Percentiles rank a stretch among this genome's conserved stretches.
These are phyloP conservation scores for Fusarium sublunatum DNA, from an alignment of 2,329 filamentous ascomycete species.

Conservation along the genomic window DNA sequence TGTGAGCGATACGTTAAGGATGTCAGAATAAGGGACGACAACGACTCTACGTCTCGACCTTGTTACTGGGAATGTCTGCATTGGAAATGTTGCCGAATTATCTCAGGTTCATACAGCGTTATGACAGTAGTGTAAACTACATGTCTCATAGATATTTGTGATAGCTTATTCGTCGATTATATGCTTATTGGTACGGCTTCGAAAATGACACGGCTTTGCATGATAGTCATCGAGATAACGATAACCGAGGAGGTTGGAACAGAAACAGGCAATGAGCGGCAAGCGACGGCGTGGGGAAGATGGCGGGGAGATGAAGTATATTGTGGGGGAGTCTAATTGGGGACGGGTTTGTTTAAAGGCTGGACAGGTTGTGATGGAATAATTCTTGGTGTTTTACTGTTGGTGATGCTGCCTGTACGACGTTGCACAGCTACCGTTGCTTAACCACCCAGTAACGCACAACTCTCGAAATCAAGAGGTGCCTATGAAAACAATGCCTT, in stretches of 20 bases:
- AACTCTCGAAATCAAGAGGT: too few relatives aligned
- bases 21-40: slow-evolving; percentile 5
- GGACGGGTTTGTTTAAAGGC: not conserved
- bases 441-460: too few relatives aligned
- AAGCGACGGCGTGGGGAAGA: slow-evolving; percentile 35
- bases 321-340: slow-evolving; percentile 1
- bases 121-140: slow-evolving; percentile 12
- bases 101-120: slow-evolving; percentile 7
- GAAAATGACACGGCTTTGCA: too few relatives aligned
- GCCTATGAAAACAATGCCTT: too few relatives aligned
- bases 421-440: not conserved
- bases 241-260: not conserved
- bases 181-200: too few relatives aligned
- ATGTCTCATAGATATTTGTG: too few relatives aligned
- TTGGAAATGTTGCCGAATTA: slow-evolving; percentile 4
- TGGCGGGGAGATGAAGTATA: slow-evolving; percentile 8
- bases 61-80: not conserved
- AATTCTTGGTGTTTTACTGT: not conserved
- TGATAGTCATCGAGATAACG: not conserved
- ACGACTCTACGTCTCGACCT: slow-evolving; percentile 5
- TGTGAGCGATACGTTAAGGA: slow-evolving; percentile 27
- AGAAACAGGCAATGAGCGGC: slow-evolving; percentile 19
- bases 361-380: not conserved
- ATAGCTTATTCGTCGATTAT: too few relatives aligned
- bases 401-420: not conserved